These are phyloP conservation scores for Akanthomyces muscarius DNA, from an alignment of 2,329 filamentous ascomycete genomes.

Conservation along the genomic window DNA sequence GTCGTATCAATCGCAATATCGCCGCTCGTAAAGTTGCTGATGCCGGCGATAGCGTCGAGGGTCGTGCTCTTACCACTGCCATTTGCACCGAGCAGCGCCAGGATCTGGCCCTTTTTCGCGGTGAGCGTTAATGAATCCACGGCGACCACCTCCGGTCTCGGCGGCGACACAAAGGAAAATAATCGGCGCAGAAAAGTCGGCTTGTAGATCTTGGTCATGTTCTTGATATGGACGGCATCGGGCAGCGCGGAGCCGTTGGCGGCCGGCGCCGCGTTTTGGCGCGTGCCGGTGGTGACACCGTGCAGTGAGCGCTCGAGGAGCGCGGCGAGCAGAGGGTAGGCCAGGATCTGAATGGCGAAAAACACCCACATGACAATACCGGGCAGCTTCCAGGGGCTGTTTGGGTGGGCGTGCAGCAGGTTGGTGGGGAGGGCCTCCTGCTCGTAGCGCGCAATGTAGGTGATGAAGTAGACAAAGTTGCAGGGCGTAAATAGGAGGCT, in stretches of 20 bases:
- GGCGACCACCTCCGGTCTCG: slow-evolving; percentile 64
- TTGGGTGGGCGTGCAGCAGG: slow-evolving; percentile 55
- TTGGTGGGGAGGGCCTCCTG: slow-evolving; percentile 54
- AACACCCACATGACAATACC: slow-evolving; percentile 73
- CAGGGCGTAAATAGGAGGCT: slow-evolving; percentile 77
- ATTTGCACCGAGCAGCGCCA: slow-evolving; percentile 64
- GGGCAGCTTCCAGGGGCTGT: slow-evolving; percentile 59
- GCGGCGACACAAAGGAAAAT: slow-evolving; percentile 42
- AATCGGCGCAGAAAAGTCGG: slow-evolving; percentile 56
- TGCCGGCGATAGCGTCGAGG: slow-evolving; percentile 29
- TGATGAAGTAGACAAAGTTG: slow-evolving; percentile 74
- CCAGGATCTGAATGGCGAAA: slow-evolving; percentile 62
- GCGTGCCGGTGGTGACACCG: slow-evolving; percentile 55
- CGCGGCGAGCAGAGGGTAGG: slow-evolving; percentile 68
- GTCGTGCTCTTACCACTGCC: slow-evolving; percentile 73
- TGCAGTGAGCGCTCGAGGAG: slow-evolving; percentile 58
- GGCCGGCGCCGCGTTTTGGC: slow-evolving; percentile 32
- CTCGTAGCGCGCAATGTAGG: slow-evolving; percentile 70
- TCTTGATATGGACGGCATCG: slow-evolving; percentile 61
- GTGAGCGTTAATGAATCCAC: slow-evolving; percentile 67
- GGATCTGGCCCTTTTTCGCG: slow-evolving; percentile 69
- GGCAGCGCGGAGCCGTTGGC: slow-evolving; percentile 27
- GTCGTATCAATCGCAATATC: slow-evolving; percentile 60
- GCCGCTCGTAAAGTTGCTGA: slow-evolving; percentile 48
- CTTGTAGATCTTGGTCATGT: slow-evolving; percentile 71